Base-by-base conservation (phyloP, 2,329 filamentous ascomycete species). In the Fusarium scirpi region DNA sequence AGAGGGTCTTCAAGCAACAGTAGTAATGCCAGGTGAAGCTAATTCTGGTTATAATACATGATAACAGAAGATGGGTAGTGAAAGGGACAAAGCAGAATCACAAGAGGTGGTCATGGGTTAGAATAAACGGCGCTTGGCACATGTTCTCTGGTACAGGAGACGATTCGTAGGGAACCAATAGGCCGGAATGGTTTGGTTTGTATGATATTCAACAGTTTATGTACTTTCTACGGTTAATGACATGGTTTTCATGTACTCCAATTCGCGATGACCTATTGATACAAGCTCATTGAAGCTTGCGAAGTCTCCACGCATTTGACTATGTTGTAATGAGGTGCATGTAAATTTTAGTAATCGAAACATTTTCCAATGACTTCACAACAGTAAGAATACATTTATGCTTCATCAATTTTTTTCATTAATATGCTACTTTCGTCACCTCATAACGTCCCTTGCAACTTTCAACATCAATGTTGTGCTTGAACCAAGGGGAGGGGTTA, bases 351-450 rank as follows among this genome's bases (percentile, higher is more conserved):
- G 9, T n/a, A n/a, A 38, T 12, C 4, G 3, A n/a, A 38, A 38
- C 34, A 38, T n/a, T 38, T n/a, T 51, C 13, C 11, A 18, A 11
- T 15, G 13, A n/a, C 10, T 12, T 27, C 49, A 27, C 24, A 20
- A 16, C 6, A 15, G 32, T 11, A 4, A 27, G 12, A 16, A 43
- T 16, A 18, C 41, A 12, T 11, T 20, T 41, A 57, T 58, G 40
- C 68, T 64, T 74, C 72, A 70, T 70, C 59, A 66, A 52, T 65
- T 64, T 70, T 48, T 67, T 72, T 55, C 64, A 65, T 69, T 65
- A 69, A 69, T 75, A 75, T 74, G 67, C 73, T 71, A 57, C 65
- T 75, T 74, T 71, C 59, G 24, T 74, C 67, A 52, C 62, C 65
- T 59, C 61, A 24, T 66, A 67, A 64, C 62, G 54, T 58, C 67